Evolutionary conservation across 1,284 basidiomycete species (phyloP).

Genomic region (Golubevia sp.): DNA sequence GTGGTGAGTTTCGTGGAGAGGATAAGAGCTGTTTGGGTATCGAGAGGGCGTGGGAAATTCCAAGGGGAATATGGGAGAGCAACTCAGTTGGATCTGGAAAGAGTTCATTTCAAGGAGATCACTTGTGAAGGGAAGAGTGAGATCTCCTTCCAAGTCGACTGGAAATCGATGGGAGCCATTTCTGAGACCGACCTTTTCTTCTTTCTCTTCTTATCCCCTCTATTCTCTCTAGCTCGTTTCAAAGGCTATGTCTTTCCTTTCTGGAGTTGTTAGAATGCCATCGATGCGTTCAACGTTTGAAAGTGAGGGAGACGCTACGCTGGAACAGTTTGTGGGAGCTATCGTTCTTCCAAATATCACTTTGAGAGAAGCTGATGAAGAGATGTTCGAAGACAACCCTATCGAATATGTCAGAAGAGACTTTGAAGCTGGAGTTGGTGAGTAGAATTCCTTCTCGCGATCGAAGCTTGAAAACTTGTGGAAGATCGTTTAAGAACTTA

Average conservation of each 20-base stretch:
- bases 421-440: conserved; percentile 69
- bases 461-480: no score
- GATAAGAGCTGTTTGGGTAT: no score
- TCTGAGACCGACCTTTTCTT: background rate
- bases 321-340: conserved; percentile 81
- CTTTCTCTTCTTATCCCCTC: background rate
- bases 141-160: no score
- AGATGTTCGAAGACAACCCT: conserved; percentile 96
- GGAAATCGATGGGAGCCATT: no score
- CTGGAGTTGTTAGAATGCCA: conserved; percentile 74
- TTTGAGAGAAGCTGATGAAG: conserved; percentile 85
- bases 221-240: conserved; percentile 76
- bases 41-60: no score
- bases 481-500: no score
- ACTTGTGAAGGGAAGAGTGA: no score
- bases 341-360: conserved; percentile 92
- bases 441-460: conserved; percentile 46
- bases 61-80: no score
- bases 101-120: background rate
- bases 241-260: conserved; percentile 89
- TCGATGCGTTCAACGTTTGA: conserved; percentile 70
- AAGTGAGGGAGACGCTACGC: conserved; percentile 68
- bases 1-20: no score
- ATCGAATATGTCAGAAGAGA: conserved; percentile 92
- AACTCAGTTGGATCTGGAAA: no score